Base-by-base conservation (phyloP, 2,329 filamentous ascomycete species). In the Stromatinia cepivora region DNA sequence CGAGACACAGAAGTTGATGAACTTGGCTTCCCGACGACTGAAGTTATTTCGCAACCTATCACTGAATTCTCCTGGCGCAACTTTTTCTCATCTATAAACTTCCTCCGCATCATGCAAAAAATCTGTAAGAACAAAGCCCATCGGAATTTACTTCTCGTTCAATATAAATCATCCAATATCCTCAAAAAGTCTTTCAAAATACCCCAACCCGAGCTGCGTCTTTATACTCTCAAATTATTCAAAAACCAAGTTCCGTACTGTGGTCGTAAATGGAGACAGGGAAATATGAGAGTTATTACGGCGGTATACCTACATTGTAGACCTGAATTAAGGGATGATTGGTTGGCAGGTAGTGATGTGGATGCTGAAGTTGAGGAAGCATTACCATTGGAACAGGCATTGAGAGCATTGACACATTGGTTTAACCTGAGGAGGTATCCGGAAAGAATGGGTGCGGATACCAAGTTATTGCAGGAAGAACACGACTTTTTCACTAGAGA, bases 161-260 rank as follows among this genome's bases (percentile, higher is more conserved):
- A 94, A 77, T 98, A 97, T 84, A 98, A 98, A 81, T 95, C 91
- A 61, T 93, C 90, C 69, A 93, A 92, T 70, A 97, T 97, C 75
- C 86, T 99, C 36, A 91, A 93, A 75, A 97, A 97, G 80, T 90
- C 92, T 8, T 87, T 99, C 22, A 94, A 95, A 75, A 91, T 97
- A 31, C 94, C 94, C 0, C 93, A 99, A 77, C 90, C 90, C 2
- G 87, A 93, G 76, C 85, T 99, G 53, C 89, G 95, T 8, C 88
- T 97, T 56, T 98, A 98, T 82, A 97, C 95, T 0, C 87, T 99
- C 75, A 99, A 99, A 81, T 86, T 99, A 0, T 98, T 98, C 88
- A 99, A 99, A 81, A 95, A 93, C 71, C 95, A 99, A 80, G 95
- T 99, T 6, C 95, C 95, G 0, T 99, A 97, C 83, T 98, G 94